A percentile compares a stretch with the other conserved stretches of the same genome.
Evolutionary conservation across 116 monocot genomes (phyloP).

Genomic region (Trichopus zeylanicus): DNA sequence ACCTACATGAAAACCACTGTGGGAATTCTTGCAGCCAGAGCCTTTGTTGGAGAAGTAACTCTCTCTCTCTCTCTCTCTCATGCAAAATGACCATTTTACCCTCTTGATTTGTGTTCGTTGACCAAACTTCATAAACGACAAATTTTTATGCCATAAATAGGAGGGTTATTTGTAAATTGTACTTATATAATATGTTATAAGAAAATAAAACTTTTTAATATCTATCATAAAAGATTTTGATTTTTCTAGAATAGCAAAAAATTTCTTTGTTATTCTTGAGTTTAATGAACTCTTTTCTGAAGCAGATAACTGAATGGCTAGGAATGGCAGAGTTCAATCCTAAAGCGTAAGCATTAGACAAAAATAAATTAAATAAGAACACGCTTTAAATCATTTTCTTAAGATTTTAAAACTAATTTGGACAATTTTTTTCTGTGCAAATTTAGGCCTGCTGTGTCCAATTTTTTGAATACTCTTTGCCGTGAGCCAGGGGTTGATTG

Average conservation of each 20-base stretch:
- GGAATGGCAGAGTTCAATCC: constrained; percentile 79
- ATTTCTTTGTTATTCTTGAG: too few relatives aligned
- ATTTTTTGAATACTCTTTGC: constrained; percentile 40
- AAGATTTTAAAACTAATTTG: background rate
- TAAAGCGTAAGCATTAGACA: constrained; percentile 36
- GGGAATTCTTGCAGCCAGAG: constrained; percentile 46
- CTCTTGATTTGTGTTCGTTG: background rate
- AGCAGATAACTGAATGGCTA: constrained; percentile 43
- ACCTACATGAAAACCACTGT: constrained; percentile 67
- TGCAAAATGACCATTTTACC: too few relatives aligned
- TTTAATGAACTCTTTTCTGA: background rate
- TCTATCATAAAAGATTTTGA: too few relatives aligned
- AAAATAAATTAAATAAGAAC: background rate
- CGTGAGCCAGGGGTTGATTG: constrained; percentile 33
- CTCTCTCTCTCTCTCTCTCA: too few relatives aligned
- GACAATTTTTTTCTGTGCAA: background rate
- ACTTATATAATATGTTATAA: too few relatives aligned
- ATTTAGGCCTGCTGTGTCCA: constrained; percentile 26
- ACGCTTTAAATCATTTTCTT: background rate
- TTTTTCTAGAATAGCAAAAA: too few relatives aligned
- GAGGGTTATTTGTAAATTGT: too few relatives aligned
- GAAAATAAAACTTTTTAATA: too few relatives aligned
- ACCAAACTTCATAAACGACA: background rate
- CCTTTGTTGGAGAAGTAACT: constrained; percentile 60
- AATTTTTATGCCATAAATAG: too few relatives aligned